These are phyloP conservation scores for maize (Zea mays) DNA, from an alignment of 176 grass and related monocot species.

Conservation along the genomic window Zm-B73-REFERENCE-NAM-5.0 NC_050099.1:59941001-59941500, in stretches of 20 bases:
- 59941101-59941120: constrained; percentile 5
- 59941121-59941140: constrained; percentile 21
- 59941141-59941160: constrained; percentile 25
- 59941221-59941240: constrained; percentile 41
- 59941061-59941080: background rate
- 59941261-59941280: constrained; percentile 33
- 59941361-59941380: too few species aligned
- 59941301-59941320: background rate
- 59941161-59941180: constrained; percentile 16
- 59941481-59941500: too few species aligned
- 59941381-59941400: too few species aligned
- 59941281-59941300: background rate
- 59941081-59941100: background rate
- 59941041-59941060: too few species aligned
- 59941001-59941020: too few species aligned
- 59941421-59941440: too few species aligned
- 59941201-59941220: constrained; percentile 30
- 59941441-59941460: too few species aligned
- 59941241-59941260: constrained; percentile 37
- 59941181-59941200: constrained; percentile 17
- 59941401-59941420: too few species aligned
- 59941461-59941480: too few species aligned
- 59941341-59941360: too few species aligned
- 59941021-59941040: too few species aligned
- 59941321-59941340: background rate